These are phyloP conservation scores for Fraxinus paxiana DNA, from an alignment of 305 asterid species.

Conservation along the genomic window DNA sequence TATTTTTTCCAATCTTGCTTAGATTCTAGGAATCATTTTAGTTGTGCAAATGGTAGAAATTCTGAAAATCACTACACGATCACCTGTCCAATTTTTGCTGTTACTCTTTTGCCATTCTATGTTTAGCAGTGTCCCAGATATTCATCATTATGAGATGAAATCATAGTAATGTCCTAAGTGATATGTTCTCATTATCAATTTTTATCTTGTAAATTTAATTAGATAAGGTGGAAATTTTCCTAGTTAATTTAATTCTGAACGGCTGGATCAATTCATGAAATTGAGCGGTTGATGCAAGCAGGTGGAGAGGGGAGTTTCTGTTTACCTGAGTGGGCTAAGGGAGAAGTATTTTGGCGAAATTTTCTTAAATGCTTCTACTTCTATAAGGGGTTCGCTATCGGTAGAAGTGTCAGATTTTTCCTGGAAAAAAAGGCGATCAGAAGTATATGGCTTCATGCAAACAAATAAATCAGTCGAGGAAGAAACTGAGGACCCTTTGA, in stretches of 20 bases:
- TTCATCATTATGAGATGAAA: constrained; percentile 2
- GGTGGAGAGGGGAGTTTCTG: constrained; percentile 86
- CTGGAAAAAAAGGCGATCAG: constrained; percentile 34
- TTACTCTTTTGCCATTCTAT: background rate
- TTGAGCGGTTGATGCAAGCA: constrained; percentile 38
- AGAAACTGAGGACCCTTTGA: constrained; percentile 35
- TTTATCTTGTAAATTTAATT: constrained; percentile 6
- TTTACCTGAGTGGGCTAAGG: constrained; percentile 88
- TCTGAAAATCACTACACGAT: background rate
- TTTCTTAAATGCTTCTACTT: constrained; percentile 71
- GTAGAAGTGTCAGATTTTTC: constrained; percentile 38
- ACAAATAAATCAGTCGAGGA: constrained; percentile 37
- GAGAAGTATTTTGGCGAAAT: constrained; percentile 95
- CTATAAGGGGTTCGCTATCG: constrained; percentile 53
- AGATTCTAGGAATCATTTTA: background rate
- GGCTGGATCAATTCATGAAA: constrained; percentile 24
- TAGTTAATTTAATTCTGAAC: constrained; percentile 18
- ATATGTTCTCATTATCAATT: background rate
- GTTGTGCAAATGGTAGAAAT: background rate
- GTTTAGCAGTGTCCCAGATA: constrained; percentile 17
- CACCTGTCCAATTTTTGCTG: background rate
- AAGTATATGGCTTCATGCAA: constrained; percentile 26
- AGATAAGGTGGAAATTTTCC: constrained; percentile 6
- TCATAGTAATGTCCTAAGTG: background rate
- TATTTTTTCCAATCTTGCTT: background rate